Evolutionary conservation across 192 early-diverging fungal species (phyloP).

Genomic region (Diversispora eburnea): DNA sequence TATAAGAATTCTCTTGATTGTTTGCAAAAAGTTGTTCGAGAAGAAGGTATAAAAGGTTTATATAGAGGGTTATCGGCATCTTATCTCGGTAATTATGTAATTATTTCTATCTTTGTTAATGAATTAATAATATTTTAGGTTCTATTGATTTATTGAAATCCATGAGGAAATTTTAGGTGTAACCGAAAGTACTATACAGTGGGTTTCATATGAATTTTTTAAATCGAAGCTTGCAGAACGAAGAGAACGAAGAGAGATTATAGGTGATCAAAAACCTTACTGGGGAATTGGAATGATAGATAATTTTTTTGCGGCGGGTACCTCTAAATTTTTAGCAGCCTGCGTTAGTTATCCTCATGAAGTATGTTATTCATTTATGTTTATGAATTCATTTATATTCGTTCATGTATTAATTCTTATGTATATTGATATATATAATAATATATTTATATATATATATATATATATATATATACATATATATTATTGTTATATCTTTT

Average conservation of each 20-base stretch:
- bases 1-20: conserved; percentile 85
- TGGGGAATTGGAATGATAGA: conserved; percentile 59
- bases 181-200: conserved; percentile 89
- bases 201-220: conserved; percentile 92
- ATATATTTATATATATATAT: too few relatives aligned
- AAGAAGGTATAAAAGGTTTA: conserved; percentile 80
- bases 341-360: conserved; percentile 93
- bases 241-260: conserved; percentile 2
- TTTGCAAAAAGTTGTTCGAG: conserved; percentile 56
- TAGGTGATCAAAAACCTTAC: conserved; percentile 30
- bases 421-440: not conserved
- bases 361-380: conserved; percentile 41
- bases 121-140: not conserved
- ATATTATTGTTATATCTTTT: not conserved
- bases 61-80: conserved; percentile 92
- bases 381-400: not conserved
- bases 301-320: conserved; percentile 76
- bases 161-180: conserved; percentile 55
- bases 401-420: not conserved
- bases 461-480: too few relatives aligned
- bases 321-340: conserved; percentile 85
- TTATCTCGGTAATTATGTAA: conserved; percentile 63
- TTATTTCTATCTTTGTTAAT: not conserved
- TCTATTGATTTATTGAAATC: not conserved
- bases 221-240: conserved; percentile 50